Percentiles rank a stretch among this genome's conserved stretches.
Conservation (phyloP, 2,329 filamentous ascomycete genomes). For the Trichoderma harzianum region DNA sequence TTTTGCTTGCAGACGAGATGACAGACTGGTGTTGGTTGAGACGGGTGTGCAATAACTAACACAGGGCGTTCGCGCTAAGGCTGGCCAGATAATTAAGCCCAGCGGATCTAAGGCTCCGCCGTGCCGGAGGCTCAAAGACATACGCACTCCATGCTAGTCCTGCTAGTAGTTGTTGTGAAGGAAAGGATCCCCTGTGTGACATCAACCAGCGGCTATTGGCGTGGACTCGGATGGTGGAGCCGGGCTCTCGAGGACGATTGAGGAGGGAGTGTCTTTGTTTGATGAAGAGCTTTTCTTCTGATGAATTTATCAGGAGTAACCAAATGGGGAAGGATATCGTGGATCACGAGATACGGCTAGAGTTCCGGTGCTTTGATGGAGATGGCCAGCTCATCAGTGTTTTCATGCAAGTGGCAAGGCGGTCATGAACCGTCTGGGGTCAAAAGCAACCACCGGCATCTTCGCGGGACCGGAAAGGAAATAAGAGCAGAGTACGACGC, state of each 20-base stretch:
- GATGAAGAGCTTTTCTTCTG: not conserved
- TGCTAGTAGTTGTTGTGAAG: not conserved
- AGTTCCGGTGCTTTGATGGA: not conserved
- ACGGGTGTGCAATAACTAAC: constrained; percentile 3
- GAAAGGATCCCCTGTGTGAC: constrained; percentile 7
- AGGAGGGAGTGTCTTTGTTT: not conserved
- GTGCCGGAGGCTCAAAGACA: not conserved
- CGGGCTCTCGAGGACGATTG: not conserved
- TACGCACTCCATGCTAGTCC: not conserved
- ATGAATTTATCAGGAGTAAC: not conserved
- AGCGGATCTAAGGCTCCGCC: constrained; percentile 13
- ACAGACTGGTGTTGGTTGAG: not conserved
- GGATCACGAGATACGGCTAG: not conserved
- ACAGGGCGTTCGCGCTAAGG: constrained; percentile 16
- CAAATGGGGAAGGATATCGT: not conserved
- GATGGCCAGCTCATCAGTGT: constrained; percentile 9
- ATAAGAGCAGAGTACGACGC: not conserved
- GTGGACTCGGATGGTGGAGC: not conserved
- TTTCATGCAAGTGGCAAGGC: constrained; percentile 9
- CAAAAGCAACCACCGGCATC: not conserved
- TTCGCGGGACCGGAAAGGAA: not conserved
- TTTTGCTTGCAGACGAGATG: not conserved
- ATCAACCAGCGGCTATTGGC: not conserved
- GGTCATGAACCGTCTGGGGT: not conserved
- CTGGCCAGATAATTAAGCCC: constrained; percentile 4